Percentiles rank a stretch among this genome's conserved stretches.
Conservation (phyloP, 495 filamentous ascomycete species). For the Annulohypoxylon maeteangense region DNA sequence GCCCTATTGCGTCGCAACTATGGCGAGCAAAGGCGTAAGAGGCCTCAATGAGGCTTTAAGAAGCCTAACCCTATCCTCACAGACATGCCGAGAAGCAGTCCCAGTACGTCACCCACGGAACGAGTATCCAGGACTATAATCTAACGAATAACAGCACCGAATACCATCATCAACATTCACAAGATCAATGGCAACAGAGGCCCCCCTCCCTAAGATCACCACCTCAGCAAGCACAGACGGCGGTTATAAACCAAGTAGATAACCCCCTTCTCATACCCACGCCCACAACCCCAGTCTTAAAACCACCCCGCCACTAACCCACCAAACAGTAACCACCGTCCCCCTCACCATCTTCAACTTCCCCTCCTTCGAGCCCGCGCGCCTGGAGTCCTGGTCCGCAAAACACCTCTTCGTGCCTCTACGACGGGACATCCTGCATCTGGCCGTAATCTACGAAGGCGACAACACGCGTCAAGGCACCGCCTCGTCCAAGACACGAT, state of each 20-base stretch:
- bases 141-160: conserved; percentile 33
- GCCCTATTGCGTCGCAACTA: conserved; percentile 30
- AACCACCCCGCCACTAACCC: conserved; percentile 40
- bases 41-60: conserved; percentile 61
- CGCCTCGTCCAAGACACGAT: conserved; percentile 84
- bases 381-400: conserved; percentile 79
- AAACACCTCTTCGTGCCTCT: conserved; percentile 87
- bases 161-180: conserved; percentile 48
- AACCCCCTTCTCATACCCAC: conserved; percentile 26
- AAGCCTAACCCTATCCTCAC: conserved; percentile 54
- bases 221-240: conserved; percentile 46
- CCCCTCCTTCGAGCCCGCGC: conserved; percentile 85
- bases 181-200: conserved; percentile 85
- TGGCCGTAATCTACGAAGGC: conserved; percentile 92
- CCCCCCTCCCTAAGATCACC: conserved; percentile 57
- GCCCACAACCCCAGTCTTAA: neutral
- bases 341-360: conserved; percentile 88
- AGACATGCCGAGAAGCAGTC: conserved; percentile 50
- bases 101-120: conserved; percentile 34
- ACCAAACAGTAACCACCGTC: conserved; percentile 65
- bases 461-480: conserved; percentile 88
- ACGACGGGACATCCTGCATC: conserved; percentile 91
- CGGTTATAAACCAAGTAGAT: conserved; percentile 46
- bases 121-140: neutral
- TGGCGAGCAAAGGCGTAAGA: conserved; percentile 58